Evolutionary conservation across 2,329 filamentous ascomycete genomes (phyloP).

Genomic region (Apiospora kogelbergensis): DNA sequence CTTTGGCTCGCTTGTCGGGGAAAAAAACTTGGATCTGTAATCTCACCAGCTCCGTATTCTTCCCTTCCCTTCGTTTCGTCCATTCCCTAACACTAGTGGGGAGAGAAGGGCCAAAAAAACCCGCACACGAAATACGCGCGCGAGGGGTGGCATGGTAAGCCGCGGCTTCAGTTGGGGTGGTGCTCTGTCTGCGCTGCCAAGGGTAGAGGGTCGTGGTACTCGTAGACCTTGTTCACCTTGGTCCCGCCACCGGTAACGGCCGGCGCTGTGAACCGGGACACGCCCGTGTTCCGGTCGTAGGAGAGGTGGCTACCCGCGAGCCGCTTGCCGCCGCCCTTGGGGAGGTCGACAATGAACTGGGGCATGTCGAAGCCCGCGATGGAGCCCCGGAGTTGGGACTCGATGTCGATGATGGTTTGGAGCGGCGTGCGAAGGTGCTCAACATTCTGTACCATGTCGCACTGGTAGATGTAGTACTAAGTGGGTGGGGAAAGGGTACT

Average conservation of each 20-base stretch:
- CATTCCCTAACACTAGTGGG: neutral
- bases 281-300: slow-evolving; percentile 53
- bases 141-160: neutral
- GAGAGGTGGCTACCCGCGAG: slow-evolving; percentile 51
- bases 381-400: slow-evolving; percentile 56
- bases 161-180: neutral
- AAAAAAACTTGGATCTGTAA: neutral
- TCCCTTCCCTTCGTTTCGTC: neutral
- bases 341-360: slow-evolving; percentile 62
- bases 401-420: slow-evolving; percentile 56
- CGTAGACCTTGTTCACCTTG: slow-evolving; percentile 48
- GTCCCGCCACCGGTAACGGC: slow-evolving; percentile 47
- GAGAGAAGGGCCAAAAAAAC: neutral
- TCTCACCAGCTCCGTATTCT: neutral
- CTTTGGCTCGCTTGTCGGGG: neutral
- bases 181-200: slow-evolving; percentile 2
- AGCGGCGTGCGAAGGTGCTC: slow-evolving; percentile 65
- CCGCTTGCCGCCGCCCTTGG: slow-evolving; percentile 63
- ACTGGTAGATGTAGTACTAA: slow-evolving; percentile 66
- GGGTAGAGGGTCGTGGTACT: slow-evolving; percentile 55
- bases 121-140: neutral
- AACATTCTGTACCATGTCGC: slow-evolving; percentile 59
- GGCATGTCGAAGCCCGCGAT: slow-evolving; percentile 65
- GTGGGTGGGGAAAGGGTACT: neutral
- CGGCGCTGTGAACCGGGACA: slow-evolving; percentile 57